These are phyloP conservation scores for Xylariomycetidae sp. DNA, from an alignment of 2,329 filamentous ascomycete species.

Conservation along the genomic window DNA sequence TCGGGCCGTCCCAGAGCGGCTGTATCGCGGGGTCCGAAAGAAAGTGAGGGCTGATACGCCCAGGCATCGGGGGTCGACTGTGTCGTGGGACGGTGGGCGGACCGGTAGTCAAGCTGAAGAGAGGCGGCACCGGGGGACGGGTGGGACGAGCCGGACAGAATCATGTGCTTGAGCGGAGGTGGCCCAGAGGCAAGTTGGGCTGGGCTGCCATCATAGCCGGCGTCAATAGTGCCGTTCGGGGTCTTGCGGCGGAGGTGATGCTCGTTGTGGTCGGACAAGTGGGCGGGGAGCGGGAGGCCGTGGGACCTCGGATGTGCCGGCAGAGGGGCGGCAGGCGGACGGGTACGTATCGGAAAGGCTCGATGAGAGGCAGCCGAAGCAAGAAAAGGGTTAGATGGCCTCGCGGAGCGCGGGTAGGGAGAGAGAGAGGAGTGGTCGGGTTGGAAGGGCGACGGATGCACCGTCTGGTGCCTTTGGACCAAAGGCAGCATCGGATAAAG, in stretches of 20 bases:
- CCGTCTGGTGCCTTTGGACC: slow-evolving; percentile 46
- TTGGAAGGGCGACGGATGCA: slow-evolving; percentile 36
- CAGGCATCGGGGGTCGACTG: slow-evolving; percentile 15
- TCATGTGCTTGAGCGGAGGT: slow-evolving; percentile 76
- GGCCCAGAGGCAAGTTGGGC: slow-evolving; percentile 66
- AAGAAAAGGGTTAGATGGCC: slow-evolving; percentile 7
- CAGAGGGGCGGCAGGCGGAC: slow-evolving; percentile 28
- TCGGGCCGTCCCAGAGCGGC: slow-evolving; percentile 9
- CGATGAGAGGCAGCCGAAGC: slow-evolving; percentile 20
- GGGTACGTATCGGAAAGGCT: slow-evolving; percentile 31
- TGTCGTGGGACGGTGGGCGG: slow-evolving; percentile 10
- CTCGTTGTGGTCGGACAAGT: slow-evolving; percentile 43
- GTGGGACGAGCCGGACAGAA: slow-evolving; percentile 53
- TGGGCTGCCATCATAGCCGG: slow-evolving; percentile 82
- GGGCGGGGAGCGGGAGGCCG: slow-evolving; percentile 19
- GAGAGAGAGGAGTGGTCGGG: slow-evolving; percentile 13
- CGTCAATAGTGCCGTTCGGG: slow-evolving; percentile 85
- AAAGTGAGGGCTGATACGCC: slow-evolving; percentile 12
- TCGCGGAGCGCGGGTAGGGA: slow-evolving; percentile 7
- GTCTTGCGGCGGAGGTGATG: slow-evolving; percentile 87
- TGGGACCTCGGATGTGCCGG: slow-evolving; percentile 24
- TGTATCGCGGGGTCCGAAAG: slow-evolving; percentile 12
- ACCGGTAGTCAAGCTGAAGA: slow-evolving; percentile 17
- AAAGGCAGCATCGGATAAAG: slow-evolving; percentile 43
- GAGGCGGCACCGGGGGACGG: slow-evolving; percentile 27